Percentiles rank a stretch among this genome's conserved stretches.
These are phyloP conservation scores for Pinus albicaulis DNA, from an alignment of 75 land plant species.

Conservation along the genomic window DNA sequence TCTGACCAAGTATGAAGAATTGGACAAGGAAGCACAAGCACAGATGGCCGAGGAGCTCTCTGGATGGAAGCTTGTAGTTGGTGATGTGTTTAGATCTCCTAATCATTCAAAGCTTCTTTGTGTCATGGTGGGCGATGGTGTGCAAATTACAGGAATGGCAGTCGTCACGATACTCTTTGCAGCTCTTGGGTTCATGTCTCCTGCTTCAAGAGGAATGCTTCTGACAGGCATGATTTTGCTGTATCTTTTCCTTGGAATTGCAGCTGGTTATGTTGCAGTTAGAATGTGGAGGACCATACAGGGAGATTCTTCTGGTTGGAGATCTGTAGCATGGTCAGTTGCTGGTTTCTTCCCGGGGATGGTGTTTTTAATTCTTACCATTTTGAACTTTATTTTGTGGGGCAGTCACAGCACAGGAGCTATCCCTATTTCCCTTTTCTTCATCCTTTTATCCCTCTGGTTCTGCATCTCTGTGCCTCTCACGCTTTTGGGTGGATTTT, in stretches of 20 bases:
- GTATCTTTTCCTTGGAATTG: constrained; percentile 78
- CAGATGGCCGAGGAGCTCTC: constrained; percentile 96
- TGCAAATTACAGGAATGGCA: constrained; percentile 90
- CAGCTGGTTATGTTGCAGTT: constrained; percentile 80
- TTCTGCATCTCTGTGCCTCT: constrained; percentile 89
- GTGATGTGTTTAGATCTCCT: constrained; percentile 86
- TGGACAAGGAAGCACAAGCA: constrained; percentile 91
- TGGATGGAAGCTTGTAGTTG: constrained; percentile 95
- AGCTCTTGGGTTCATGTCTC: constrained; percentile 94
- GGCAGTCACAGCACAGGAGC: constrained; percentile 85
- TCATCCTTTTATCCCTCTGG: constrained; percentile 72
- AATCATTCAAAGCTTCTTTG: constrained; percentile 55
- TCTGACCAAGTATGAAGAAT: constrained; percentile 83
- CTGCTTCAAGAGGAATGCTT: constrained; percentile 89
- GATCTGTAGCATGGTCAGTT: constrained; percentile 73
- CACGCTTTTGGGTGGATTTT: constrained; percentile 73
- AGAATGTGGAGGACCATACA: constrained; percentile 77
- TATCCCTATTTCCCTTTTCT: constrained; percentile 70
- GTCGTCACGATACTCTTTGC: constrained; percentile 82
- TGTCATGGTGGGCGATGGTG: constrained; percentile 86
- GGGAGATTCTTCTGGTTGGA: constrained; percentile 65
- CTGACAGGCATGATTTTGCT: constrained; percentile 84
- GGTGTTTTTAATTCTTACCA: constrained; percentile 57
- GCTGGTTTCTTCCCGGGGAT: constrained; percentile 95
- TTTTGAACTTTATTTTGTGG: constrained; percentile 78